A percentile compares a stretch with the other conserved stretches of the same genome.
Conservation (phyloP, 192 early-diverging fungal species). For the Backusella australiensis region DNA sequence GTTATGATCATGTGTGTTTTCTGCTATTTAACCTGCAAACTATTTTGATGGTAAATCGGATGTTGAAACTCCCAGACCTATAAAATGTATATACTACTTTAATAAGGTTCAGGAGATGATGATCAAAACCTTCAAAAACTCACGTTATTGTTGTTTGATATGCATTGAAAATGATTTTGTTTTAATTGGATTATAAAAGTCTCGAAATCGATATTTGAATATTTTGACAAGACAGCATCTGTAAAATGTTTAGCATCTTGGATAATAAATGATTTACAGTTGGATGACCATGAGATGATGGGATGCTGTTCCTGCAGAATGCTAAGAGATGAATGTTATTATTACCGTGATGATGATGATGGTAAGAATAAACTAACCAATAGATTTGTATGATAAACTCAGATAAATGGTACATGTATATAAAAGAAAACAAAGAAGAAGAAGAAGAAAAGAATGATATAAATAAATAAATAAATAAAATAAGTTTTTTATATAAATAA, state of each 20-base stretch:
- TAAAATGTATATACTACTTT: background rate
- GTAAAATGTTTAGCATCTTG: background rate
- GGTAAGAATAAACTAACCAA: background rate
- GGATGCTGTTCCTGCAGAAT: background rate
- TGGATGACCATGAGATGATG: background rate
- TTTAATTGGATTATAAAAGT: background rate
- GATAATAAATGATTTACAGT: background rate
- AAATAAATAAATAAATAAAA: background rate
- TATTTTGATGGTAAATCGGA: background rate
- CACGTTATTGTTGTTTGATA: background rate
- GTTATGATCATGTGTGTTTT: background rate
- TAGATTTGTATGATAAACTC: background rate
- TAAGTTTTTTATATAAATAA: too few species aligned
- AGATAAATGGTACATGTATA: background rate
- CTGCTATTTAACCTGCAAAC: background rate
- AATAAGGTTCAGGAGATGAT: background rate
- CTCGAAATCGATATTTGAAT: background rate
- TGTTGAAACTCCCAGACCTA: slow-evolving; percentile 2
- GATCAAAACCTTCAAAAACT: background rate
- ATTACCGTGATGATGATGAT: background rate
- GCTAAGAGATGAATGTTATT: background rate
- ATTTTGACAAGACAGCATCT: background rate
- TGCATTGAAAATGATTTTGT: background rate
- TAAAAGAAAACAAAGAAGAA: background rate
- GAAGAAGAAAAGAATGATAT: background rate